Conservation (phyloP, 2,329 filamentous ascomycete genomes). For the Keithomyces neogunnii region DNA sequence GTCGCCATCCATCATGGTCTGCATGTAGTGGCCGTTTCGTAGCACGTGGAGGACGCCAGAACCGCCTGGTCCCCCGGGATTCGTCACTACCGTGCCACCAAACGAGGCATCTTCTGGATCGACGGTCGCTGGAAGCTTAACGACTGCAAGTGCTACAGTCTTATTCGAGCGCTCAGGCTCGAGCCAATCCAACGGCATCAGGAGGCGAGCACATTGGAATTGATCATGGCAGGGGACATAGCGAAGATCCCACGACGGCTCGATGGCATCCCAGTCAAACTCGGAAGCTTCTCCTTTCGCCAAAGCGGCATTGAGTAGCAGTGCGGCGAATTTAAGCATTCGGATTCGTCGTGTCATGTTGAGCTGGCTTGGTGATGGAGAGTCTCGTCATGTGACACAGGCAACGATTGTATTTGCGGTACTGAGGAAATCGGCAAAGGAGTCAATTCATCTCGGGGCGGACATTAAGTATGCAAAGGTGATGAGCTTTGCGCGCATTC, state of each 20-base stretch:
- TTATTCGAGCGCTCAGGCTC: slow-evolving; percentile 12
- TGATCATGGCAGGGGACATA: slow-evolving; percentile 19
- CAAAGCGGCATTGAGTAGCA: too few relatives aligned
- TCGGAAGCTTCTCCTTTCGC: neutral
- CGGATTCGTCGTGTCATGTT: too few relatives aligned
- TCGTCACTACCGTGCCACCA: slow-evolving; percentile 28
- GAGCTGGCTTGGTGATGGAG: too few relatives aligned
- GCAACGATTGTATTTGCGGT: too few relatives aligned
- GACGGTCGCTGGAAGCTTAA: slow-evolving; percentile 28
- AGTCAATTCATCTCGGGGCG: too few relatives aligned
- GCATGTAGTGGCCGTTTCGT: slow-evolving; percentile 15
- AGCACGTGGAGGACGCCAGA: slow-evolving; percentile 22
- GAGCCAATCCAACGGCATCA: slow-evolving; percentile 32
- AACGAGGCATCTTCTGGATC: slow-evolving; percentile 23
- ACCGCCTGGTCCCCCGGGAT: slow-evolving; percentile 31
- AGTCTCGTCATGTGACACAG: too few relatives aligned
- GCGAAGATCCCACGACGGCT: slow-evolving; percentile 10
- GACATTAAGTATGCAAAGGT: too few relatives aligned
- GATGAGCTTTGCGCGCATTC: too few relatives aligned
- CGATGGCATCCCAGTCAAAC: slow-evolving; percentile 8
- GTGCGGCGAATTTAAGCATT: too few relatives aligned
- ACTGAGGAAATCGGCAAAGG: too few relatives aligned
- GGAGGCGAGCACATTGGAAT: slow-evolving; percentile 30
- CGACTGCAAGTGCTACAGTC: slow-evolving; percentile 27
- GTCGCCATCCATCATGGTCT: slow-evolving; percentile 19